phyloP scores from a whole-genome alignment of 768 basidiomycete genomes.

The Hortiboletus flavorubellus region DNA sequence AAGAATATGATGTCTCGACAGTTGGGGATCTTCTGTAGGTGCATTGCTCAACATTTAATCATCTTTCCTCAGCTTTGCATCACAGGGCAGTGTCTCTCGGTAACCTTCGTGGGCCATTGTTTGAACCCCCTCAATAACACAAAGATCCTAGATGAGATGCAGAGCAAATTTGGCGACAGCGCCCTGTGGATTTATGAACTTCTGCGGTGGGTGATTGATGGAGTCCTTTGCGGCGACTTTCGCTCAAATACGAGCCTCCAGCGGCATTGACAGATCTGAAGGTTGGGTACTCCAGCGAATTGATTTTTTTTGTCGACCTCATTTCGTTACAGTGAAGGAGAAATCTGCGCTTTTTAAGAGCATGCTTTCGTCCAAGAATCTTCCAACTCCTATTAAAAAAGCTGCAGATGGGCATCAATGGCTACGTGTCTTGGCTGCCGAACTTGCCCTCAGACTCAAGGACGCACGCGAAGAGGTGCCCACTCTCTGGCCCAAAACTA shows the following conservation, averaged over 20 bases:
- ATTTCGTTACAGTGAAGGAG: slow-evolving; percentile 65
- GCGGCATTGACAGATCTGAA: slow-evolving; percentile 87
- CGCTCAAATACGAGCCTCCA: slow-evolving; percentile 23
- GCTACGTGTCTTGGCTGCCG: slow-evolving; percentile 89
- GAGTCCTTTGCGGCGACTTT: not conserved
- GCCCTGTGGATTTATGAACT: slow-evolving; percentile 93
- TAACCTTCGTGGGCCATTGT: slow-evolving; percentile 22
- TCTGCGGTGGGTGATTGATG: slow-evolving; percentile 54
- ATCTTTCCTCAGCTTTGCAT: slow-evolving; percentile 1
- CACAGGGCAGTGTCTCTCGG: slow-evolving; percentile 58
- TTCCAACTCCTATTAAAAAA: slow-evolving; percentile 72
- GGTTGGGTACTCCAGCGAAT: slow-evolving; percentile 42
- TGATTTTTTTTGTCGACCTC: not conserved
- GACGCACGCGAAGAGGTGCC: slow-evolving; percentile 74
- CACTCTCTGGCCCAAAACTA: slow-evolving; percentile 87
- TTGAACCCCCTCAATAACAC: slow-evolving; percentile 4
- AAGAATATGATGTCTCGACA: slow-evolving; percentile 84
- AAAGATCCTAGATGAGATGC: slow-evolving; percentile 60
- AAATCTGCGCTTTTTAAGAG: slow-evolving; percentile 79
- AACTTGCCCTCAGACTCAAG: slow-evolving; percentile 78
- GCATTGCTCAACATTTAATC: not conserved
- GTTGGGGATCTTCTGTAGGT: slow-evolving; percentile 88
- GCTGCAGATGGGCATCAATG: slow-evolving; percentile 80
- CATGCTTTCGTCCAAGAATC: slow-evolving; percentile 96
- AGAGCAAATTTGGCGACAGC: slow-evolving; percentile 75